Evolutionary conservation across 2,329 filamentous ascomycete species (phyloP).

Genomic region (Colletotrichum tofieldiae): DNA sequence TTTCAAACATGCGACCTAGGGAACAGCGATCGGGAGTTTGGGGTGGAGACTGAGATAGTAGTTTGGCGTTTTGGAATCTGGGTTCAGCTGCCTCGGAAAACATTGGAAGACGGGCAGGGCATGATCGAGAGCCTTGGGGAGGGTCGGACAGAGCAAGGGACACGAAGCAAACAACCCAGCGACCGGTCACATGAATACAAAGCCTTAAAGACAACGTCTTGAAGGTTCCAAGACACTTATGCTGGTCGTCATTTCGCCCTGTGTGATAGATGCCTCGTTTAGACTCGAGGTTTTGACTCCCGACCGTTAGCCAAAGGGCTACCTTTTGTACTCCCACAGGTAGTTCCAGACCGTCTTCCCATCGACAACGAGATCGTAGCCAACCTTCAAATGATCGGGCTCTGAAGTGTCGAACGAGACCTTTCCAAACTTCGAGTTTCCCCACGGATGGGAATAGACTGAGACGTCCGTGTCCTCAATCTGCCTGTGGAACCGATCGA

Average conservation of each 20-base stretch:
- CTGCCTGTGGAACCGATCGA: slow-evolving; percentile 72
- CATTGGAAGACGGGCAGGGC: background rate
- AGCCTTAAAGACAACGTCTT: rapidly evolving
- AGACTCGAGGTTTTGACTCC: background rate
- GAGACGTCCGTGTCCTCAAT: slow-evolving; percentile 55
- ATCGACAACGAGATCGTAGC: slow-evolving; percentile 33
- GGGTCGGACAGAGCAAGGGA: background rate
- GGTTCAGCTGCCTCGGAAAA: background rate
- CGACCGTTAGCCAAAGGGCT: no score
- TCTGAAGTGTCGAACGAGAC: slow-evolving; percentile 25
- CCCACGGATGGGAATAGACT: slow-evolving; percentile 35
- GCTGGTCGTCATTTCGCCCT: background rate
- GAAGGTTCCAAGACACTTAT: background rate
- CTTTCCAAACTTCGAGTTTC: slow-evolving; percentile 32
- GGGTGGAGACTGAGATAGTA: background rate
- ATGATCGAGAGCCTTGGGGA: background rate
- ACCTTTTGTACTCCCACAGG: slow-evolving; percentile 20
- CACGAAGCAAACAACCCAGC: background rate
- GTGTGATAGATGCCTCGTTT: background rate
- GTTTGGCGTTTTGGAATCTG: slow-evolving; percentile 25
- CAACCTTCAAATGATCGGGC: slow-evolving; percentile 8
- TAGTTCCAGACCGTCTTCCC: slow-evolving; percentile 27
- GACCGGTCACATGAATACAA: background rate
- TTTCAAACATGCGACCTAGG: slow-evolving; percentile 28
- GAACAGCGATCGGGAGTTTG: slow-evolving; percentile 24